These are phyloP conservation scores for Trichoderma afroharzianum DNA, from an alignment of 2,329 filamentous ascomycete species.

Conservation along the genomic window DNA sequence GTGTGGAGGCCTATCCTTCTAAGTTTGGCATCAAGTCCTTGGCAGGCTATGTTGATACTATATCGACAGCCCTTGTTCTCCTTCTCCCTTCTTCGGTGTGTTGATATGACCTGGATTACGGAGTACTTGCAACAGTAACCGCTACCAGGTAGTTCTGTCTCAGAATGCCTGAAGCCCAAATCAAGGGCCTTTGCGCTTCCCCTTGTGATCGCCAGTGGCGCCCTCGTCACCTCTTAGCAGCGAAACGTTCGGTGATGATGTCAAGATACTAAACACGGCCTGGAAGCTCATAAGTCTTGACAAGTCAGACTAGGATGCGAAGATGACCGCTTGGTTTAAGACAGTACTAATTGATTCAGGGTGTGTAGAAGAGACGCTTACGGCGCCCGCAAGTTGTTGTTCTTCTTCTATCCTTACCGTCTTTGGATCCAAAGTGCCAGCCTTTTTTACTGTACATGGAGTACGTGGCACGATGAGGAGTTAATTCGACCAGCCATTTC, in stretches of 20 bases:
- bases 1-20: background rate
- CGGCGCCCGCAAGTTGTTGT: background rate
- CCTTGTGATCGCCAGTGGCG: background rate
- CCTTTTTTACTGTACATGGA: background rate
- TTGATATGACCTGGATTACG: background rate
- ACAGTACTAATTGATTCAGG: background rate
- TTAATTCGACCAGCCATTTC: background rate
- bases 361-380: background rate
- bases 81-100: background rate
- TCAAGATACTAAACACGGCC: background rate
- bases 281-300: background rate
- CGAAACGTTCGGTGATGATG: background rate
- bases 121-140: background rate
- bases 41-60: background rate
- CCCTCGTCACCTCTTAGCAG: background rate
- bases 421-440: background rate
- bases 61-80: background rate
- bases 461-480: background rate
- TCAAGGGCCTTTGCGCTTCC: background rate
- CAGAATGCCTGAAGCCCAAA: background rate
- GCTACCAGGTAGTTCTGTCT: background rate
- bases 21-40: background rate
- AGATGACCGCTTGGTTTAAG: background rate
- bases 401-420: background rate
- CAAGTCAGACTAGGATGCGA: background rate